A percentile compares a stretch with the other conserved stretches of the same genome.
Conservation (phyloP, 75 land plant species). For the Selaginella tamariscina region DNA sequence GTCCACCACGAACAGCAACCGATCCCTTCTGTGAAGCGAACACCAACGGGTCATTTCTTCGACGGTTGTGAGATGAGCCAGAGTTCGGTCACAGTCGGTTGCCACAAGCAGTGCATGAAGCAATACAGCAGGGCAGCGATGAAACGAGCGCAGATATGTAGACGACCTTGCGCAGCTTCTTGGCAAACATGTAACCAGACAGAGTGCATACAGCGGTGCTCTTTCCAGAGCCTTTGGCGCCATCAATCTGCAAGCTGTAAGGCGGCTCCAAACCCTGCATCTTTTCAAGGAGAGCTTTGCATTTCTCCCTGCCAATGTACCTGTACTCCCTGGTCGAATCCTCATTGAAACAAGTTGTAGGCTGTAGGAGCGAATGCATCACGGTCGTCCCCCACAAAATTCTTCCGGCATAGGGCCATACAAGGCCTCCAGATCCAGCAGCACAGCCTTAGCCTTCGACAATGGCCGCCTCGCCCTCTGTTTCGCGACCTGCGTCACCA, state of each 20-base stretch:
- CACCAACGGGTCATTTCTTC: background rate
- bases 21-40: background rate
- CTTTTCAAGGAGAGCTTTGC: background rate
- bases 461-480: too few species aligned
- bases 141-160: background rate
- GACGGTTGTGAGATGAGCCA: background rate
- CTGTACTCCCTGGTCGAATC: background rate
- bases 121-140: background rate
- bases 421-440: too few species aligned
- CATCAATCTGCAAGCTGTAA: background rate
- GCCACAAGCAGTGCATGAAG: background rate
- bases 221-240: background rate
- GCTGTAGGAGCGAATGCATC: background rate
- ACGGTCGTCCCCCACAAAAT: too few species aligned
- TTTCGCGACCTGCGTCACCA: too few species aligned
- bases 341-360: background rate
- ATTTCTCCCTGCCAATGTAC: background rate
- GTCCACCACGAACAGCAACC: background rate
- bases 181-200: background rate
- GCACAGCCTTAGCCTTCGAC: too few species aligned
- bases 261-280: background rate
- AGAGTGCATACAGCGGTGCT: background rate
- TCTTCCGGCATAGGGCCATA: too few species aligned
- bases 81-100: background rate
- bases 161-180: background rate